Percentiles rank a stretch among this genome's conserved stretches.
Conservation (phyloP, 371 early-diverging fungal species). For the Polyrhizophydium stewartii region DNA sequence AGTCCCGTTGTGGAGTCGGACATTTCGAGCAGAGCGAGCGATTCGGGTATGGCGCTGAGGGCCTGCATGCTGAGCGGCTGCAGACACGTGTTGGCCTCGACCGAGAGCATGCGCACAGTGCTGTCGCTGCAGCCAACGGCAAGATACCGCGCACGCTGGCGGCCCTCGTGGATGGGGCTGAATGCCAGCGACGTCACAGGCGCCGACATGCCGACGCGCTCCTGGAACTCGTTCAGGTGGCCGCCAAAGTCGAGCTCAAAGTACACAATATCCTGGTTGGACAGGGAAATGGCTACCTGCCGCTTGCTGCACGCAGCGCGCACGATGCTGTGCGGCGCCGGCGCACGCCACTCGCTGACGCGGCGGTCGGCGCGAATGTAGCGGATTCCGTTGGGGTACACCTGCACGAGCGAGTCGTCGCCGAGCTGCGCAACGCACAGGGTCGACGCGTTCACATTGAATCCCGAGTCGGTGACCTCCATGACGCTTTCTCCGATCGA, state of each 20-base stretch:
- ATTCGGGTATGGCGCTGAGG: conserved; percentile 50
- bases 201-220: conserved; percentile 67
- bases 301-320: conserved; percentile 79
- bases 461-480: conserved; percentile 88
- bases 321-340: conserved; percentile 62
- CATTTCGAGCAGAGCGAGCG: conserved; percentile 73
- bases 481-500: conserved; percentile 93
- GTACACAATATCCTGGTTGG: conserved; percentile 82
- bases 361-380: conserved; percentile 82
- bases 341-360: conserved; percentile 92
- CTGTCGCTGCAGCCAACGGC: conserved; percentile 91
- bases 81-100: conserved; percentile 76
- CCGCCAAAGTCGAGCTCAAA: conserved; percentile 89
- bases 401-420: conserved; percentile 86
- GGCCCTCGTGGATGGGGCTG: conserved; percentile 76
- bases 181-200: conserved; percentile 73
- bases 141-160: conserved; percentile 72
- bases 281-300: conserved; percentile 75
- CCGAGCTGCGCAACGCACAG: conserved; percentile 81
- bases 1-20: conserved; percentile 52
- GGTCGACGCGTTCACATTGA: conserved; percentile 75
- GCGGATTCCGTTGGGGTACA: conserved; percentile 82
- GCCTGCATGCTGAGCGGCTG: conserved; percentile 79
- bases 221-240: conserved; percentile 83
- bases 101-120: conserved; percentile 83